Percentiles rank a stretch among this genome's conserved stretches.
phyloP scores from a whole-genome alignment of 176 grass and related monocot genomes.

The Musa acuminata region DNA sequence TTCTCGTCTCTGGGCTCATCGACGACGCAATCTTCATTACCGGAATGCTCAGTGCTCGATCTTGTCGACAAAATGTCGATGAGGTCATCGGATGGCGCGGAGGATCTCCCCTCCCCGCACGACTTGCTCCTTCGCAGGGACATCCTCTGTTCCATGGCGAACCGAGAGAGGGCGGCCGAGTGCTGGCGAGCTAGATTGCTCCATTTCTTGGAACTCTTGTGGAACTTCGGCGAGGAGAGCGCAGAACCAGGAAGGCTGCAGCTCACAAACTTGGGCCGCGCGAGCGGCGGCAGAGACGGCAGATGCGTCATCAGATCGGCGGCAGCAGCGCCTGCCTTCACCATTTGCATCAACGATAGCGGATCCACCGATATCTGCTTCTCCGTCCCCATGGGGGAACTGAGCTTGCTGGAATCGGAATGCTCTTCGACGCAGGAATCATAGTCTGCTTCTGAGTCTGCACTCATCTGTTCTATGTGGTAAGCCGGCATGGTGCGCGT shows the following conservation, averaged over 20 bases:
- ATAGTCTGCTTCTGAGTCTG: background rate
- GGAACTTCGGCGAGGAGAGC: constrained; percentile 7
- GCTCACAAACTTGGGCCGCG: constrained; percentile 16
- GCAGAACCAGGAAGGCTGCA: constrained; percentile 5
- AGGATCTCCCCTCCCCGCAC: constrained; percentile 34
- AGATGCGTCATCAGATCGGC: constrained; percentile 9
- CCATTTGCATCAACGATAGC: background rate
- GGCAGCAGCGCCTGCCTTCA: background rate
- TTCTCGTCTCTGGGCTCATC: constrained; percentile 5
- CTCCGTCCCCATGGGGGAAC: background rate
- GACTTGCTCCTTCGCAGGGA: constrained; percentile 31
- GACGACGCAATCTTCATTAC: constrained; percentile 37
- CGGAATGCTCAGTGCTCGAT: constrained; percentile 30
- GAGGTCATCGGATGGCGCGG: constrained; percentile 22
- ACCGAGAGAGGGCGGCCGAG: constrained; percentile 3
- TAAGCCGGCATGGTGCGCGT: background rate
- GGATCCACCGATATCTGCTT: constrained; percentile 1
- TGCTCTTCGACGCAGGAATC: background rate
- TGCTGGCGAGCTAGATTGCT: constrained; percentile 5
- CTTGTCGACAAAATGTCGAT: constrained; percentile 28
- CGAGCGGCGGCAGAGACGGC: background rate
- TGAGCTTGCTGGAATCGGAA: background rate
- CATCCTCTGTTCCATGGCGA: background rate
- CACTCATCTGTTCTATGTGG: background rate
- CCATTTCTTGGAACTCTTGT: background rate